phyloP scores from a whole-genome alignment of 2,329 filamentous ascomycete species.

The Fusarium torreyae region DNA sequence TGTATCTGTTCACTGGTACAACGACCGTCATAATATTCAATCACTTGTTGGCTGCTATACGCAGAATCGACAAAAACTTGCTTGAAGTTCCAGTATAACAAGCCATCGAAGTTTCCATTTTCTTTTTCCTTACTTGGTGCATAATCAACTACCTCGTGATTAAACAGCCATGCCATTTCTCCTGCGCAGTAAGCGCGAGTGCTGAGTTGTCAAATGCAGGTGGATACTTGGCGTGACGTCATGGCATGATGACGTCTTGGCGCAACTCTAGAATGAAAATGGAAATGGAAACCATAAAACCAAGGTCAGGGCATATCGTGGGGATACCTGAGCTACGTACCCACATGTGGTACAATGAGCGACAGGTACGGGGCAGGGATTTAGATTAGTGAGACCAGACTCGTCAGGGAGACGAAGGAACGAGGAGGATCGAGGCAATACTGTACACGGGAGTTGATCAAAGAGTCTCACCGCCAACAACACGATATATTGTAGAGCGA shows the following conservation, averaged over 20 bases:
- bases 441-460: too few relatives aligned
- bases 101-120: background rate
- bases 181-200: background rate
- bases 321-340: background rate
- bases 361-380: slow-evolving; percentile 19
- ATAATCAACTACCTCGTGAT: slow-evolving; percentile 4
- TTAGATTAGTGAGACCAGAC: background rate
- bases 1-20: background rate
- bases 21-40: background rate
- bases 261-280: background rate
- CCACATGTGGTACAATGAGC: slow-evolving; percentile 4
- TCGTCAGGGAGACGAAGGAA: background rate
- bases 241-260: slow-evolving; percentile 28
- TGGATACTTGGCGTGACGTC: slow-evolving; percentile 24
- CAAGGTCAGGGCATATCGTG: slow-evolving; percentile 5
- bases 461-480: too few relatives aligned
- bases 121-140: background rate
- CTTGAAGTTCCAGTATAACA: background rate
- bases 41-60: background rate
- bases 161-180: background rate
- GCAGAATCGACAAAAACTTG: background rate
- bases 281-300: slow-evolving; percentile 14
- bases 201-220: slow-evolving; percentile 7
- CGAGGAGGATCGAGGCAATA: background rate
- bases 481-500: background rate